A percentile compares a stretch with the other conserved stretches of the same genome.
phyloP scores from a whole-genome alignment of 495 filamentous ascomycete genomes.

The Talaromyces stipitatus region DNA sequence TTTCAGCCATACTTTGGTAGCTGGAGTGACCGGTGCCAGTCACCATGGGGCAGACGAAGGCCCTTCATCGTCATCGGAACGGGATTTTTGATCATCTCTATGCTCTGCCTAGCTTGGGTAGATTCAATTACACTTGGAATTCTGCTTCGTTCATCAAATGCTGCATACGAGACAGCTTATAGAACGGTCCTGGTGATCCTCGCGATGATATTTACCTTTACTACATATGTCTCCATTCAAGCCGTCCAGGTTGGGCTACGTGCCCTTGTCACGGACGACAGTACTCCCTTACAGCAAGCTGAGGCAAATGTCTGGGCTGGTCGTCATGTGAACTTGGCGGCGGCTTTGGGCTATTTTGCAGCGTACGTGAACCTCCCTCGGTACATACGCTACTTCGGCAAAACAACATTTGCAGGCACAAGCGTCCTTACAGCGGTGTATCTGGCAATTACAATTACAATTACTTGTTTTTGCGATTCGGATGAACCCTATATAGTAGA shows the following conservation, averaged over 20 bases:
- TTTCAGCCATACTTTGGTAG: not conserved
- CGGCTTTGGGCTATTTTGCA: not conserved
- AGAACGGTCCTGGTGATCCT: not conserved
- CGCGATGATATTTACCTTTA: not conserved
- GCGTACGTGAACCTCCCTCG: not conserved
- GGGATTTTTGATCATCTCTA: not conserved
- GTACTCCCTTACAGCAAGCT: not conserved
- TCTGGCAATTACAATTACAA: not conserved
- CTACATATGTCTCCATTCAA: not conserved
- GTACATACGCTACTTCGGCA: not conserved
- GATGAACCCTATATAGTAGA: not conserved
- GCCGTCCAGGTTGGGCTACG: not conserved
- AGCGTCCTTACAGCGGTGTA: not conserved
- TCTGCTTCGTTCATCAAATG: not conserved
- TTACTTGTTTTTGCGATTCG: not conserved
- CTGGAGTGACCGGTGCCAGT: not conserved
- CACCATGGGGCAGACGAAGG: not conserved
- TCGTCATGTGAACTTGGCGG: not conserved
- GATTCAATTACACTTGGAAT: not conserved
- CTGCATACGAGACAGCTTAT: not conserved
- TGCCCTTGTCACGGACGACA: not conserved
- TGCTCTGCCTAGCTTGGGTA: not conserved
- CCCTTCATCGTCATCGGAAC: conserved; percentile 1
- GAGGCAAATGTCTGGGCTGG: not conserved
- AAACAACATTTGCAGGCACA: not conserved